Evolutionary conservation across 2,329 filamentous ascomycete genomes (phyloP), one percentile per base, ranked within the genome.

Genomic region (Didymella segeticola): DNA sequence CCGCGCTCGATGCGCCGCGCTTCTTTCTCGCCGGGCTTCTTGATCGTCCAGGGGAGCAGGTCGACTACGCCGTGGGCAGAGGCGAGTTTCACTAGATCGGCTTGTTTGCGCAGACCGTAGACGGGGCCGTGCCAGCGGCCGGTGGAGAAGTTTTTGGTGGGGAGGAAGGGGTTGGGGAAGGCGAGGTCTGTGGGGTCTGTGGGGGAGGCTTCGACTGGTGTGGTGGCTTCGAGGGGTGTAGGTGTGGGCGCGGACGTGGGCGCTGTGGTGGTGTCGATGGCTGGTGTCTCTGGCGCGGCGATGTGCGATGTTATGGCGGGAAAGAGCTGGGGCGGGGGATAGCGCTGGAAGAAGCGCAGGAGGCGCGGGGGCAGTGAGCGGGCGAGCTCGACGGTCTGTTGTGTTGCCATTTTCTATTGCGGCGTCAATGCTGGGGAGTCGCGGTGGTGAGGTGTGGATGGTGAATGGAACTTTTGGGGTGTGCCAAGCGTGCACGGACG

Each of bases 61-160:
- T 91, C 87, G 74, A 93, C 89, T 3, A 96, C 88, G 48, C 90
- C 89, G 75, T 93, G 83, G 67, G 89, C 81, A 53, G 84, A 80
- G 4, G 95, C 92, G 67, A 98, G 76, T 78, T 96, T 96, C 66
- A 95, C 89, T 20, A 99, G 83, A 66, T 96, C 90, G 20, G 93
- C 93, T 80, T 99, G 95, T 57, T 90, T 85, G 49, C 95, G 86
- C 63, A 96, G 82, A 5, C 91, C 96, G 79, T 88, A 93, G 51
- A 87, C 83, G 0, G 95, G 91, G 60, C 91, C 85, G 63, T 92
- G 88, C 91, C 91, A 96, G 73, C 84, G 86, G 19, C 90, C 89
- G 0, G 91, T 96, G 34, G 81, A 78, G 30, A 89, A 86, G 78
- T 96, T 89, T 77, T 90, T 91, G 67, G 85, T 86, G 30, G 89